A percentile compares a stretch with the other conserved stretches of the same genome.
phyloP scores from a whole-genome alignment of 192 early-diverging fungal species.

The Umbelopsis ramanniana region DNA sequence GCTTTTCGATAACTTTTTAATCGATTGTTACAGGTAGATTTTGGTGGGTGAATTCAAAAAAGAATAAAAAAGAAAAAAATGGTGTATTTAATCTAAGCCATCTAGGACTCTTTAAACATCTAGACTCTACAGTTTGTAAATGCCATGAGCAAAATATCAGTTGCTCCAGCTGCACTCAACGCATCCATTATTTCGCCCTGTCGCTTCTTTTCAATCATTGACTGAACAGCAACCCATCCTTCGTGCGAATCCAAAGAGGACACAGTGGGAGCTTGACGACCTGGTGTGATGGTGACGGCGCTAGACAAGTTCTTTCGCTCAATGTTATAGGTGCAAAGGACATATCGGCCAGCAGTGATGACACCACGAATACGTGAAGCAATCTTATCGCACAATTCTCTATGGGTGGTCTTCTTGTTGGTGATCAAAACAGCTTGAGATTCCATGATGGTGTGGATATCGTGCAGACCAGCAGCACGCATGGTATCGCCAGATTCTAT shows the following conservation, averaged over 20 bases:
- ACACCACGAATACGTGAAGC: conserved; percentile 88
- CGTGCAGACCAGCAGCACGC: conserved; percentile 95
- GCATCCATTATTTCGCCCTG: conserved; percentile 91
- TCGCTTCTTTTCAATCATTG: conserved; percentile 84
- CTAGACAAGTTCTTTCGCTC: conserved; percentile 59
- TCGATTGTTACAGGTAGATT: too few species aligned
- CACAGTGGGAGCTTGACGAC: conserved; percentile 91
- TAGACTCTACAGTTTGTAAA: conserved; percentile 82
- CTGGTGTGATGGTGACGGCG: conserved; percentile 84
- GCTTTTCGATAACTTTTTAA: neutral
- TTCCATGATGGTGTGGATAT: conserved; percentile 79
- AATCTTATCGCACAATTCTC: conserved; percentile 79
- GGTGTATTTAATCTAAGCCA: neutral
- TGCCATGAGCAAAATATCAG: conserved; percentile 86
- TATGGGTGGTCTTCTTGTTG: conserved; percentile 77
- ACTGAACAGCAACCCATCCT: conserved; percentile 88
- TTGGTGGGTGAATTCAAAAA: neutral
- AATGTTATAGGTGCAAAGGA: conserved; percentile 93
- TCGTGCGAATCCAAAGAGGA: conserved; percentile 76
- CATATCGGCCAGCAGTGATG: conserved; percentile 85
- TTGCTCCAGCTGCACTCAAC: conserved; percentile 83
- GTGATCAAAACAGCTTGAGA: conserved; percentile 92
- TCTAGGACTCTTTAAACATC: conserved; percentile 12
- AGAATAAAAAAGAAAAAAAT: neutral
- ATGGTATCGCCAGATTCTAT: conserved; percentile 99